Conservation (phyloP, 208 protist genomes). For the Leishmania mexicana region DNA sequence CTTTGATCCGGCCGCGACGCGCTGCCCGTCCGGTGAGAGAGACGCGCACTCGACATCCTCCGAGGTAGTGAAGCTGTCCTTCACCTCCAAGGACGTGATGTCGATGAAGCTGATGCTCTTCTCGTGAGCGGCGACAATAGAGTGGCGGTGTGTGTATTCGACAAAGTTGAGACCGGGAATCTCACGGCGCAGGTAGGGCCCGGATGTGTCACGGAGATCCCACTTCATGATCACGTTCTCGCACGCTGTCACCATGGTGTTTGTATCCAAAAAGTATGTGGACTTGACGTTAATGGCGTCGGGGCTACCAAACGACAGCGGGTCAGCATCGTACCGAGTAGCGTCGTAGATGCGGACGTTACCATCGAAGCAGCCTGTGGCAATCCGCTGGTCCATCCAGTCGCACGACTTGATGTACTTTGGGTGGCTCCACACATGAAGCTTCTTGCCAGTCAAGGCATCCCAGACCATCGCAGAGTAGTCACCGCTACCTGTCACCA, state of each 20-base stretch:
- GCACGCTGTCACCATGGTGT: slow-evolving; percentile 85
- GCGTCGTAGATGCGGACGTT: slow-evolving; percentile 93
- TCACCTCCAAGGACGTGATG: slow-evolving; percentile 78
- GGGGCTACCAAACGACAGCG: slow-evolving; percentile 65
- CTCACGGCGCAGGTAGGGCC: slow-evolving; percentile 78
- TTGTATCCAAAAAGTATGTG: slow-evolving; percentile 85
- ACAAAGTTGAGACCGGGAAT: slow-evolving; percentile 88
- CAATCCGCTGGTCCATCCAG: slow-evolving; percentile 86
- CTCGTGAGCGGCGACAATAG: slow-evolving; percentile 82
- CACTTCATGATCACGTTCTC: slow-evolving; percentile 90
- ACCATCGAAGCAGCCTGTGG: slow-evolving; percentile 92
- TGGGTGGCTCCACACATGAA: slow-evolving; percentile 91
- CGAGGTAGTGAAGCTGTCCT: slow-evolving; percentile 71
- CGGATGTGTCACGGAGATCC: slow-evolving; percentile 88
- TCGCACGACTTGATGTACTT: slow-evolving; percentile 96
- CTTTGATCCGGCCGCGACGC: slow-evolving; percentile 85
- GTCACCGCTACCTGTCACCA: slow-evolving; percentile 94
- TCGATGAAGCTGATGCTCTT: slow-evolving; percentile 91
- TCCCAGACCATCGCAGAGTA: slow-evolving; percentile 95
- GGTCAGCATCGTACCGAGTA: slow-evolving; percentile 74
- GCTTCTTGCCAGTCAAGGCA: slow-evolving; percentile 87
- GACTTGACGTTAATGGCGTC: slow-evolving; percentile 80
- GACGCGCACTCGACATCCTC: slow-evolving; percentile 90
- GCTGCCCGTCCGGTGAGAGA: slow-evolving; percentile 82
- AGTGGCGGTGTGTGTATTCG: slow-evolving; percentile 87